A percentile compares a stretch with the other conserved stretches of the same genome.
Evolutionary conservation across 2,329 filamentous ascomycete species (phyloP).

Genomic region (Aspergillus brasiliensis): DNA sequence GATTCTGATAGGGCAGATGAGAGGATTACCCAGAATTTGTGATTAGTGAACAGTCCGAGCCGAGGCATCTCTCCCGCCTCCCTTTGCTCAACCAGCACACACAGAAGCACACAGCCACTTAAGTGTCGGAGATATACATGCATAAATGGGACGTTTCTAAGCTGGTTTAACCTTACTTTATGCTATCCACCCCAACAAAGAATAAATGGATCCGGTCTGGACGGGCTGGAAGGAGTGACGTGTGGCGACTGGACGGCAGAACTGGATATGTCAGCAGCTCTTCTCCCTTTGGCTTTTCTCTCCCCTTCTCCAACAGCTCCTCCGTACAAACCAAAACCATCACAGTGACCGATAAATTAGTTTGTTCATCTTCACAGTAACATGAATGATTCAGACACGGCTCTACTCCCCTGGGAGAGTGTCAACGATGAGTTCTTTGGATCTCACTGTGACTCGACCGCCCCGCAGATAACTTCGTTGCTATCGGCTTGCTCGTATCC

Average conservation of each 20-base stretch:
- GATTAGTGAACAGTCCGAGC: slow-evolving; percentile 18
- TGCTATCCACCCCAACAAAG: not conserved
- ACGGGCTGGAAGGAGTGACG: not conserved
- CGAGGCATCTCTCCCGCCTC: slow-evolving; percentile 1
- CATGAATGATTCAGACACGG: slow-evolving; percentile 4
- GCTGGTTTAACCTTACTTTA: not conserved
- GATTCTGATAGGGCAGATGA: not conserved
- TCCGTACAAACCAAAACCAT: not conserved
- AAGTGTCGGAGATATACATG: not conserved
- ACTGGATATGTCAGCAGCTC: not conserved
- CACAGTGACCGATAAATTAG: not conserved
- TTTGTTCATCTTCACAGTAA: not conserved
- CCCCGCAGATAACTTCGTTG: slow-evolving; percentile 17
- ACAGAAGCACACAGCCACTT: not conserved
- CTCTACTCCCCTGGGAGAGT: slow-evolving; percentile 15
- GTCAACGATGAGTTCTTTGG: slow-evolving; percentile 5
- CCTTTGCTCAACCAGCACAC: not conserved
- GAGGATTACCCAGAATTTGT: not conserved
- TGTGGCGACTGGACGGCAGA: not conserved
- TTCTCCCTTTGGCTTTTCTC: not conserved
- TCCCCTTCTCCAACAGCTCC: not conserved
- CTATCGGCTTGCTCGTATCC: slow-evolving; percentile 26
- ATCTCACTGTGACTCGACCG: not conserved
- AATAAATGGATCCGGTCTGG: not conserved
- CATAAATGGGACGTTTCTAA: not conserved